Evolutionary conservation across 257 asterid species (phyloP), one percentile per base, ranked within the genome.

Genomic region (Eucommia ulmoides): DNA sequence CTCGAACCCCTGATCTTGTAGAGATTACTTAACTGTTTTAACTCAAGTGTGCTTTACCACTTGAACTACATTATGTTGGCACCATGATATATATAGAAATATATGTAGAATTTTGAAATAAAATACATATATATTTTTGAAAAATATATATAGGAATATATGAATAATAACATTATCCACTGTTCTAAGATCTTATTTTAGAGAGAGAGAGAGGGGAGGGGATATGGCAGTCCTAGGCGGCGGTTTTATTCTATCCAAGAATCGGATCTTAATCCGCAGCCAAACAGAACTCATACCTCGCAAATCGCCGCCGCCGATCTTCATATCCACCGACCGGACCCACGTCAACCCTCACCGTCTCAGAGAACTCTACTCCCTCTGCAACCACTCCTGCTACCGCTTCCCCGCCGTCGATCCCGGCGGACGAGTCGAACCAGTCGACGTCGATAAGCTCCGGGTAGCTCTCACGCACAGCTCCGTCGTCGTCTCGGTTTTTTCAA

Each of bases 351-450:
- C 50, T 0, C 29, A 33, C 17, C 81, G 70, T 49, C 86, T 89
- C 33, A 62, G 45, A 53, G 69, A 79, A 29, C 93, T 89, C 22
- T 85, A 55, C 80, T 50, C 75, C 24, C 51, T 55, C 72, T 89
- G 96, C 75, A 81, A 82, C 71, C 81, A 74, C 75, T 82, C 96
- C 62, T 71, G 83, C 82, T 80, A 84, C 75, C 96, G 91, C 55
- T 84, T 84, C 75, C 96, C 97, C 58, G 58, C 54, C 47, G 17
- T 59, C 54, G 76, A 70, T 55, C 60, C 74, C 22, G 47, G 60
- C 20, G 95, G 94, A 25, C 73, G 66, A 22, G 81, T 82, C 46
- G 88, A 78, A 51, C 84, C 73, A 7, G 62, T 80, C 1, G 93
- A 83, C 59, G 19, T 53, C 33, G 33, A 35, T 33, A 89, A 85